Percentiles rank a stretch among this genome's conserved stretches.
Evolutionary conservation across 306 rosid genomes (phyloP).

Genomic region (Boehmeria nivea): DNA sequence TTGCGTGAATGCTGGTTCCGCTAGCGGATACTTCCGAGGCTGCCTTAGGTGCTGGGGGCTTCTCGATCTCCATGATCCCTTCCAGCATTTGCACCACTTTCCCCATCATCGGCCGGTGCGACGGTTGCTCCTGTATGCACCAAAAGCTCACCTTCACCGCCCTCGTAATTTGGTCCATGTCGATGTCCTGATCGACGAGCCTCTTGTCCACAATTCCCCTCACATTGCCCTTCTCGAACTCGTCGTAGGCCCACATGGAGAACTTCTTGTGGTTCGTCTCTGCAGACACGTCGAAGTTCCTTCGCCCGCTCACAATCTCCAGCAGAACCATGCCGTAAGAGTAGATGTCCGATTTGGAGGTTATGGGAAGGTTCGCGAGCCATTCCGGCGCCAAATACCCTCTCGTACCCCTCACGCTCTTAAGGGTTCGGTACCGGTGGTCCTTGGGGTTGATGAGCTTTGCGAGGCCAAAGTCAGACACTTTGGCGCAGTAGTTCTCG

Average conservation of each 20-base stretch:
- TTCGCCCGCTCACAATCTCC: conserved; percentile 77
- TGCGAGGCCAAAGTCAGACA: conserved; percentile 86
- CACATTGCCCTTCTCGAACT: conserved; percentile 62
- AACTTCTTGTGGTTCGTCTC: conserved; percentile 59
- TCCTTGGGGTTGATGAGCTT: conserved; percentile 60
- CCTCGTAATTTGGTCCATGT: conserved; percentile 57
- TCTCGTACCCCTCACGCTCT: conserved; percentile 71
- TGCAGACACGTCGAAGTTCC: conserved; percentile 63
- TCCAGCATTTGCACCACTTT: conserved; percentile 82
- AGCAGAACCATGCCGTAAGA: conserved; percentile 81
- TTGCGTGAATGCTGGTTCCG: conserved; percentile 31
- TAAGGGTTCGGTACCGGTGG: conserved; percentile 56
- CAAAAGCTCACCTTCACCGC: conserved; percentile 64
- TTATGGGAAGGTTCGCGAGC: conserved; percentile 76
- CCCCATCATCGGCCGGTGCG: conserved; percentile 72
- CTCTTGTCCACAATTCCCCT: conserved; percentile 53
- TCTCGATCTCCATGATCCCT: conserved; percentile 53
- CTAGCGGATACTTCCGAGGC: conserved; percentile 26
- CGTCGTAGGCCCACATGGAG: conserved; percentile 71
- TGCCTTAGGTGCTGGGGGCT: conserved; percentile 54
- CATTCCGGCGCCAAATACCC: conserved; percentile 92
- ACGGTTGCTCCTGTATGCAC: conserved; percentile 92
- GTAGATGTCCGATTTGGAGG: conserved; percentile 71
- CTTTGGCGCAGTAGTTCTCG: conserved; percentile 59
- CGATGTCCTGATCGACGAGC: conserved; percentile 39